These are phyloP conservation scores for Lentinula guzmanii DNA, from an alignment of 768 basidiomycete genomes.

Conservation along the genomic window DNA sequence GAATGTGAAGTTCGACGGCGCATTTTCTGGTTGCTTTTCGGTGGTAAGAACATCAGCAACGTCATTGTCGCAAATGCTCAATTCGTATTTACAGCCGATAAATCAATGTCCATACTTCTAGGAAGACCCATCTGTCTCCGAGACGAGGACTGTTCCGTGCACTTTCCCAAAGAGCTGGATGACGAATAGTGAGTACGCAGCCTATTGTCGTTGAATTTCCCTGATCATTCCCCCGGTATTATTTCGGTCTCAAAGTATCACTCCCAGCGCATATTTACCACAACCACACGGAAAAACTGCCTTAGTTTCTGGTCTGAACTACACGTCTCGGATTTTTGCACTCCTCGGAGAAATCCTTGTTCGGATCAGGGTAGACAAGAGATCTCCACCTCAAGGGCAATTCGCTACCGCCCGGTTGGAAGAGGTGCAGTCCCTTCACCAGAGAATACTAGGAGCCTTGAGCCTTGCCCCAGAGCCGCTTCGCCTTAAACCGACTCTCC, in stretches of 20 bases:
- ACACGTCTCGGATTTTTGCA: slow-evolving; percentile 80
- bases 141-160: slow-evolving; percentile 87
- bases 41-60: slow-evolving; percentile 44
- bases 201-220: neutral
- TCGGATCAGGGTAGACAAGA: slow-evolving; percentile 81
- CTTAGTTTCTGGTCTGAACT: slow-evolving; percentile 81
- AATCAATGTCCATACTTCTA: slow-evolving; percentile 82
- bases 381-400: slow-evolving; percentile 79
- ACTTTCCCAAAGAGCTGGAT: slow-evolving; percentile 84
- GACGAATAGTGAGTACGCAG: slow-evolving; percentile 73
- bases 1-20: slow-evolving; percentile 85
- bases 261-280: slow-evolving; percentile 74
- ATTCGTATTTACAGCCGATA: slow-evolving; percentile 57
- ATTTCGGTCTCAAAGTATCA: slow-evolving; percentile 50
- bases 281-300: slow-evolving; percentile 88
- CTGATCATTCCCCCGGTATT: slow-evolving; percentile 7
- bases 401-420: slow-evolving; percentile 81
- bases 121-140: slow-evolving; percentile 81
- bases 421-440: slow-evolving; percentile 77
- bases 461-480: slow-evolving; percentile 73
- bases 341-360: slow-evolving; percentile 83
- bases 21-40: slow-evolving; percentile 86
- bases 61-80: slow-evolving; percentile 7
- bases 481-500: slow-evolving; percentile 54
- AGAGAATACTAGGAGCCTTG: slow-evolving; percentile 69